Conservation (phyloP, 108 stramenopile species). For the Stephanodiscus triporus region DNA sequence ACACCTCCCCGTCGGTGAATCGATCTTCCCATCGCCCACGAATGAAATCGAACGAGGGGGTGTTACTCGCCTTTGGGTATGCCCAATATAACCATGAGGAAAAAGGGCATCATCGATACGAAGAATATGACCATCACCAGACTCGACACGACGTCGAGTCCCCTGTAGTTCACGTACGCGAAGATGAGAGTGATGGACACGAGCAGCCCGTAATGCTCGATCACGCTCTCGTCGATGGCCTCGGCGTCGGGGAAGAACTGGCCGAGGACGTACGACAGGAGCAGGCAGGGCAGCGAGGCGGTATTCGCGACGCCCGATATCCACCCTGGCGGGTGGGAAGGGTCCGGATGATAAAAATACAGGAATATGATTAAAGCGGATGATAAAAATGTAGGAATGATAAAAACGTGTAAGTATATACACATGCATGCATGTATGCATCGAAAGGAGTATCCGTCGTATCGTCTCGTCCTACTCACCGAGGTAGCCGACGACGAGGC, state of each 20-base stretch:
- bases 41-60: too few species aligned
- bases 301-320: slow-evolving; percentile 91
- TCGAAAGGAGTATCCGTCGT: too few species aligned
- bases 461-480: slow-evolving; percentile 44
- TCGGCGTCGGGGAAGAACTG: slow-evolving; percentile 49
- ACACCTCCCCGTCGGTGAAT: too few species aligned
- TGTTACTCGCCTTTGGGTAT: slow-evolving; percentile 43
- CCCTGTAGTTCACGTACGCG: slow-evolving; percentile 56
- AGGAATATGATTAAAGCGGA: too few species aligned
- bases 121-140: slow-evolving; percentile 49
- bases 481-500: slow-evolving; percentile 86
- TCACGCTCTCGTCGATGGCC: slow-evolving; percentile 22
- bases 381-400: not conserved
- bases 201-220: slow-evolving; percentile 24
- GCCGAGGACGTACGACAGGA: slow-evolving; percentile 77
- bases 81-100: slow-evolving; percentile 59
- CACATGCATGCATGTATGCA: too few species aligned
- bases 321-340: slow-evolving; percentile 68
- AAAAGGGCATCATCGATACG: slow-evolving; percentile 65
- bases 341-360: slow-evolving; percentile 41
- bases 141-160: slow-evolving; percentile 63
- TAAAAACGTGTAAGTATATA: not conserved
- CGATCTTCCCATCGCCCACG: too few species aligned
- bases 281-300: slow-evolving; percentile 86
- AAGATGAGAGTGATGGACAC: slow-evolving; percentile 19